phyloP scores from a whole-genome alignment of 345 rosid species.

The Murraya koenigii region DNA sequence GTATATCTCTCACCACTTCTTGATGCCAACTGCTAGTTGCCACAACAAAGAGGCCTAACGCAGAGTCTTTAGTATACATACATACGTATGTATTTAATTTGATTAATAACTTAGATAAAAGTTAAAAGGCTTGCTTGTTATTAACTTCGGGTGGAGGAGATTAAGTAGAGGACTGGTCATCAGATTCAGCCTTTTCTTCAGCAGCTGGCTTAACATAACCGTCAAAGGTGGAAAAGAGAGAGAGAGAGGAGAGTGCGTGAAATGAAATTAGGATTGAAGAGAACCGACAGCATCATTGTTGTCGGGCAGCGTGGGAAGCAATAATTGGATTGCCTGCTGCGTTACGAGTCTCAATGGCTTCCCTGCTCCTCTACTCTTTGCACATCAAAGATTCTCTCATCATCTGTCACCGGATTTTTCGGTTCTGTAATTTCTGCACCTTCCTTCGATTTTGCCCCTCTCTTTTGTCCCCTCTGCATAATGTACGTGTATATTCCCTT shows the following conservation, averaged over 20 bases:
- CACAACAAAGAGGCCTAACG: no score
- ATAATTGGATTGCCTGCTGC: constrained; percentile 30
- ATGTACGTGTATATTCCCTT: no score
- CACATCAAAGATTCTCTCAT: neutral
- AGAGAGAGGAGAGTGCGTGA: neutral
- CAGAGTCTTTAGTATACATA: no score
- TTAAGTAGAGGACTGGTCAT: no score
- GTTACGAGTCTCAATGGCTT: neutral
- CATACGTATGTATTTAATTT: no score
- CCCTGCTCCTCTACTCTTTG: neutral
- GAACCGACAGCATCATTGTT: constrained; percentile 30
- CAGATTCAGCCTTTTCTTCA: neutral
- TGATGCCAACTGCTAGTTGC: no score
- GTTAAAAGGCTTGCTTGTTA: no score
- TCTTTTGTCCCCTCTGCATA: neutral
- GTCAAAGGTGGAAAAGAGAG: neutral
- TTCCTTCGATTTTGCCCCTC: constrained; percentile 14
- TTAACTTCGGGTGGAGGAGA: no score
- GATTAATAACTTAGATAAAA: no score
- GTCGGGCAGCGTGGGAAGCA: constrained; percentile 50
- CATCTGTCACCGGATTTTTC: constrained; percentile 30
- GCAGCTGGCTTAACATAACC: neutral
- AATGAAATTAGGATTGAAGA: constrained; percentile 5
- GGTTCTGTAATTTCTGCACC: constrained; percentile 23
- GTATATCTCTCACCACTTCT: no score